These are phyloP conservation scores for Dalbergia oliveri DNA, from an alignment of 306 rosid species.

Conservation along the genomic window DNA sequence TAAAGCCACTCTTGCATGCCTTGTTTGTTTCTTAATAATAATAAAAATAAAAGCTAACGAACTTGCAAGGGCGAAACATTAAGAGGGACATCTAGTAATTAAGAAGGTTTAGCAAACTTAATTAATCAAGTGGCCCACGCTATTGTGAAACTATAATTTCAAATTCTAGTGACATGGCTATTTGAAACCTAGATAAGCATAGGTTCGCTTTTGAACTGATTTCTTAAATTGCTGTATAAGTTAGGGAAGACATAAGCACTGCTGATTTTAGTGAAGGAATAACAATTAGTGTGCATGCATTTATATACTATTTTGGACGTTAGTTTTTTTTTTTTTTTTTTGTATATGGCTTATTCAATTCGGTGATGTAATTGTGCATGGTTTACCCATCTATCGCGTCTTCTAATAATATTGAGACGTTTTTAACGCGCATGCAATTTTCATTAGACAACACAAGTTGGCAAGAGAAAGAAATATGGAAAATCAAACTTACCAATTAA, in stretches of 20 bases:
- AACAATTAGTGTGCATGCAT: background rate
- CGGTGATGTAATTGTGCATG: background rate
- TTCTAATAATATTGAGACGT: constrained; percentile 10
- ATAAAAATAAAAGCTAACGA: constrained; percentile 23
- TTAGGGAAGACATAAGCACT: background rate
- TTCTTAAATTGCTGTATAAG: constrained; percentile 13
- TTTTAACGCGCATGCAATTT: constrained; percentile 14
- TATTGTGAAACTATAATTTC: background rate
- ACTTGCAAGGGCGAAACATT: constrained; percentile 28
- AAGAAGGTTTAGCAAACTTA: constrained; percentile 1
- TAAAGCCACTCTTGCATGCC: constrained; percentile 5
- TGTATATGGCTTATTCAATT: background rate
- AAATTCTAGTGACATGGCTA: background rate
- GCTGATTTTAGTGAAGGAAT: constrained; percentile 7
- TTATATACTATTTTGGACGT: background rate
- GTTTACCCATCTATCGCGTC: constrained; percentile 21
- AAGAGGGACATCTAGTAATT: background rate
- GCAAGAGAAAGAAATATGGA: constrained; percentile 1
- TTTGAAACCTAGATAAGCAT: background rate
- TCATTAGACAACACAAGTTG: background rate
- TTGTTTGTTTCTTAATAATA: constrained; percentile 19
- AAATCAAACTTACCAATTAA: constrained; percentile 12
- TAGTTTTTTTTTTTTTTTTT: constrained; percentile 3
- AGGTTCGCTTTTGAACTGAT: background rate
- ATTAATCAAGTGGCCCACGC: constrained; percentile 8